Percentiles rank a stretch among this genome's conserved stretches.
Conservation (phyloP, 345 rosid species). For the Citrus sinensis region DVS_A1.0 CM039169.1:29356501-29357000, state of each 20-base stretch:
- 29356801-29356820: neutral
- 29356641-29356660: constrained; percentile 33
- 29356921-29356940: neutral
- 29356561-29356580: neutral
- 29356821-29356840: neutral
- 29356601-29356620: constrained; percentile 27
- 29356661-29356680: neutral
- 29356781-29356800: neutral
- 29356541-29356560: constrained; percentile 61
- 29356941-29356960: neutral
- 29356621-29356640: constrained; percentile 48
- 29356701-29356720: neutral
- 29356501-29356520: constrained; percentile 52
- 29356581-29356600: neutral
- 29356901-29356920: neutral
- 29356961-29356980: neutral
- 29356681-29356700: neutral
- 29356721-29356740: neutral
- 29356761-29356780: neutral
- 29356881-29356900: too few species aligned
- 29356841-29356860: too few species aligned
- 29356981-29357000: neutral
- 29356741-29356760: neutral
- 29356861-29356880: neutral
- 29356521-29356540: constrained; percentile 55